A percentile compares a stretch with the other conserved stretches of the same genome.
These are phyloP conservation scores for Kurtzmaniella quercitrusa DNA, from an alignment of 1,139 yeast genomes.

Conservation along the genomic window DNA sequence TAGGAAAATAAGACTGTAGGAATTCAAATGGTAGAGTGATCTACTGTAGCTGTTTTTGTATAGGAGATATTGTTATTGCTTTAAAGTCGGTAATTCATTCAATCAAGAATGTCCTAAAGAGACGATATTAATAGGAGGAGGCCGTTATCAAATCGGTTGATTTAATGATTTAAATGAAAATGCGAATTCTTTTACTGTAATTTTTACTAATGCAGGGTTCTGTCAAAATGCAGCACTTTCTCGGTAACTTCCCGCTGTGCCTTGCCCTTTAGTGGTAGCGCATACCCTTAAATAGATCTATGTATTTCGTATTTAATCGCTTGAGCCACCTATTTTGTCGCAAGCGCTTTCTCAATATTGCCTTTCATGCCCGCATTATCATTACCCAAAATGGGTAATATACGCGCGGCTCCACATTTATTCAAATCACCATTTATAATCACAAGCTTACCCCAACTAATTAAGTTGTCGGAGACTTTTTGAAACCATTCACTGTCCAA, in stretches of 20 bases:
- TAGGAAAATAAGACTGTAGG: not conserved
- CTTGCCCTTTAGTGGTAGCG: not conserved
- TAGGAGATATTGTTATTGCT: no score
- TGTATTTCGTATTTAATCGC: not conserved
- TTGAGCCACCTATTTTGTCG: not conserved
- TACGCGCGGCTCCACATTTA: not conserved
- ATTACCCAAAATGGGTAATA: not conserved
- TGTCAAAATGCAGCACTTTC: no score
- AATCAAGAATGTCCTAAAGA: not conserved
- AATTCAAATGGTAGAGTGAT: not conserved
- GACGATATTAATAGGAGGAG: not conserved
- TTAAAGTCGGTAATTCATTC: no score
- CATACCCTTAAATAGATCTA: not conserved
- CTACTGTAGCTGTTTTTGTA: not conserved
- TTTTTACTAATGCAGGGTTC: no score
- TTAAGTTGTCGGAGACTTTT: no score
- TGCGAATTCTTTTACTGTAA: no score
- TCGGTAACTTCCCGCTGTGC: not conserved
- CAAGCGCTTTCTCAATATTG: not conserved
- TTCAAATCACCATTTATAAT: no score
- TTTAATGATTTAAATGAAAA: no score
- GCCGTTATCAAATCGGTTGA: no score
- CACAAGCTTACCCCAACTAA: no score
- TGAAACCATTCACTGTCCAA: no score
- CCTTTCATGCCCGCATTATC: not conserved